Conservation (phyloP, 306 rosid genomes). For the Dryas octopetala region DNA sequence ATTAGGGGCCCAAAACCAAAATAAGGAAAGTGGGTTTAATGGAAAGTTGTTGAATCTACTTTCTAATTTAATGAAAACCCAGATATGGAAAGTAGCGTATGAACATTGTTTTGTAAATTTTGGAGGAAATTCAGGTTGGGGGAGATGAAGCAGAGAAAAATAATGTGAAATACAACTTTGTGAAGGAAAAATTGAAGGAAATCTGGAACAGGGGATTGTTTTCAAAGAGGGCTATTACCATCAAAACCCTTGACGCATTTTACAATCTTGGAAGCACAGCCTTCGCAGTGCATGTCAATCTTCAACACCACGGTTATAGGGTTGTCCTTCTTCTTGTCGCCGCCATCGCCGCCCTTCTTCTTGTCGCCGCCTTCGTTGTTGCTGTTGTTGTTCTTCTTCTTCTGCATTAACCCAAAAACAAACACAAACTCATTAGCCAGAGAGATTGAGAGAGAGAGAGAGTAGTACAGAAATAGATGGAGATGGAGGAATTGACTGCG, state of each 20-base stretch:
- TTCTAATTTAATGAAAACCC: no score
- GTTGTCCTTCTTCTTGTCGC: conserved; percentile 36
- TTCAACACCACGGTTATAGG: background rate
- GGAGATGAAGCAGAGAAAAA: no score
- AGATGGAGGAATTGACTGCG: no score
- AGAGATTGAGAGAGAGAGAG: background rate
- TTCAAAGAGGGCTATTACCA: conserved; percentile 29
- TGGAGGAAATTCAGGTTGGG: no score
- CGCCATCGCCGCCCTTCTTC: conserved; percentile 33
- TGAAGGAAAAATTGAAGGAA: no score
- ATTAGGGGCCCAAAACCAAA: background rate
- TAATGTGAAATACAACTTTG: no score
- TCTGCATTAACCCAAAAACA: conserved; percentile 11
- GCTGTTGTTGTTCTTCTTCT: conserved; percentile 31
- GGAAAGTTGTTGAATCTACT: background rate
- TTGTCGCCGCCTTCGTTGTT: conserved; percentile 37
- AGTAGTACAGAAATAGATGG: background rate
- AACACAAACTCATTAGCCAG: background rate
- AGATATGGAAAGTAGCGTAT: no score
- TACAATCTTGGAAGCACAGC: conserved; percentile 60
- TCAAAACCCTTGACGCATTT: conserved; percentile 30
- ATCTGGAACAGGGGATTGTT: no score
- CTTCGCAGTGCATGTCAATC: conserved; percentile 67
- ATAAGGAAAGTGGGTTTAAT: background rate
- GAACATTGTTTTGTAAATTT: no score